Conservation (phyloP, 169 alveolate genomes). For the Plasmodium gaboni region DNA sequence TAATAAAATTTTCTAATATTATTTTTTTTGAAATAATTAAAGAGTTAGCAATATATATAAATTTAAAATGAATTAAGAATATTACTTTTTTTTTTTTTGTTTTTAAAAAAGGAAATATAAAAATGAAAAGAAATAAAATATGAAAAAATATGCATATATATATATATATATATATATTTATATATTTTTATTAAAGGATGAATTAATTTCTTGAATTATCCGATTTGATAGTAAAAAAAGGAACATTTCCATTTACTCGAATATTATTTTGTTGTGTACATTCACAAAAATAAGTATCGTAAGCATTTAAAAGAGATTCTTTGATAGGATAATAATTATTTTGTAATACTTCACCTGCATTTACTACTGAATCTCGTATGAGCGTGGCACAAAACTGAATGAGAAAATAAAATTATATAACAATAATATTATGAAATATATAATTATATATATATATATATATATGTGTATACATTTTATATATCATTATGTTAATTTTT, state of each 20-base stretch:
- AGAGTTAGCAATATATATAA: too few species aligned
- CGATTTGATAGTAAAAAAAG: constrained; percentile 41
- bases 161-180: too few species aligned
- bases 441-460: constrained; percentile 6
- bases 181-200: neutral
- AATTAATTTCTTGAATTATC: neutral
- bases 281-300: constrained; percentile 63
- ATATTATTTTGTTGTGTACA: constrained; percentile 25
- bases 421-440: neutral
- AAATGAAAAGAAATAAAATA: too few species aligned
- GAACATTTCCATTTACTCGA: constrained; percentile 53
- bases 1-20: too few species aligned
- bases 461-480: neutral
- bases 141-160: too few species aligned
- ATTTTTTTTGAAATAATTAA: too few species aligned
- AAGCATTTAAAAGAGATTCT: constrained; percentile 36
- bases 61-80: too few species aligned
- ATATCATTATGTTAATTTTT: neutral
- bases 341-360: constrained; percentile 54
- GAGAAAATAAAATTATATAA: neutral
- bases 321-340: constrained; percentile 62
- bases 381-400: constrained; percentile 48
- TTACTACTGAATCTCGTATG: constrained; percentile 42
- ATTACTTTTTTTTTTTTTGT: too few species aligned
- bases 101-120: too few species aligned